Evolutionary conservation across 1,139 yeast genomes (phyloP).

Genomic region (Scheffersomyces cryptocercus): DNA sequence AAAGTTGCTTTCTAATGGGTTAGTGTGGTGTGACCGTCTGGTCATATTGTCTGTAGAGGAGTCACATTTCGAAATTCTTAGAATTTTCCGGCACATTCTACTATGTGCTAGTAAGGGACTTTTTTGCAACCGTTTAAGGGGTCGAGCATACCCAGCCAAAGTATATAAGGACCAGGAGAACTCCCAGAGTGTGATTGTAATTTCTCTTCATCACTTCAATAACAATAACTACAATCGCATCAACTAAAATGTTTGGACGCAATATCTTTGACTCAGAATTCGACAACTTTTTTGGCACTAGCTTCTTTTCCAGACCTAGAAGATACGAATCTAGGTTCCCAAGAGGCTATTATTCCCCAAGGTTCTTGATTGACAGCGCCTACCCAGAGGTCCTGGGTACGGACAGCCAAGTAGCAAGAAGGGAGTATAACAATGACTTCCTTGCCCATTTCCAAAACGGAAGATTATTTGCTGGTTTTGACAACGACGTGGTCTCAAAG

Average conservation of each 20-base stretch:
- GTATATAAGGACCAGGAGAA: constrained; percentile 1
- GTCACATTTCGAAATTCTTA: too few relatives aligned
- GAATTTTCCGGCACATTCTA: too few relatives aligned
- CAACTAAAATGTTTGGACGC: background rate
- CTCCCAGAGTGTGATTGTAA: too few relatives aligned
- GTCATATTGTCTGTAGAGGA: too few relatives aligned
- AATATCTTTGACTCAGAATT: constrained; percentile 11
- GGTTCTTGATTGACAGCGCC: constrained; percentile 8
- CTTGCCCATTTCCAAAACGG: background rate
- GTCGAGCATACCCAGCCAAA: background rate
- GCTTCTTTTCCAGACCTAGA: constrained; percentile 1
- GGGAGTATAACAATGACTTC: background rate
- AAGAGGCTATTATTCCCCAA: background rate
- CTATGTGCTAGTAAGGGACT: too few relatives aligned
- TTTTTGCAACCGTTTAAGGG: too few relatives aligned
- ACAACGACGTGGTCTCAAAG: background rate
- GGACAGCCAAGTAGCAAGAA: background rate
- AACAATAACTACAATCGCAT: background rate
- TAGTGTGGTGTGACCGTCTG: too few relatives aligned
- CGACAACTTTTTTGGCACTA: constrained; percentile 12
- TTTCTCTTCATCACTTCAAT: background rate
- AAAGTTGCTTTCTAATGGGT: too few relatives aligned
- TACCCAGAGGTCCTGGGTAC: background rate
- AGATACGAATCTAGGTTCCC: background rate
- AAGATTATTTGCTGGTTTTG: background rate